Conservation (phyloP, 352 stramenopile genomes). For the Phytopythium ostracodes region DNA sequence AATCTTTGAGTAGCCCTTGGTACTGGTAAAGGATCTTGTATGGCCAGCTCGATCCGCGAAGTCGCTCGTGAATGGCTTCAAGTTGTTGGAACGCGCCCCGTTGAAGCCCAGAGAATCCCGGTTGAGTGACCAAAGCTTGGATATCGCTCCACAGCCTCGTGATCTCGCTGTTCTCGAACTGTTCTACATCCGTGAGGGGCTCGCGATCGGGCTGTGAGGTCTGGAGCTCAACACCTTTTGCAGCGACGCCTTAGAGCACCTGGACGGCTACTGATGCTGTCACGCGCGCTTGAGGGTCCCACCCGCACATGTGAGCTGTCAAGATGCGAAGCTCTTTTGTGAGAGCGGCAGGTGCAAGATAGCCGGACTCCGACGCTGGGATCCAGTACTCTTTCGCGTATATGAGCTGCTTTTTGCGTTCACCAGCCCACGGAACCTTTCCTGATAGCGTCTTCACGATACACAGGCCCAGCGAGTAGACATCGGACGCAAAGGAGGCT, state of each 20-base stretch:
- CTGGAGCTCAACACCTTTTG: not conserved
- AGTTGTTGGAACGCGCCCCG: not conserved
- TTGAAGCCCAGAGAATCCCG: not conserved
- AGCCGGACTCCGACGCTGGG: not conserved
- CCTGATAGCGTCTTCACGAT: conserved; percentile 3
- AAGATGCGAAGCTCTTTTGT: not conserved
- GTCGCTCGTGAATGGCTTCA: not conserved
- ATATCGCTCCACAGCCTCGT: not conserved
- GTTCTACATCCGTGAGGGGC: not conserved
- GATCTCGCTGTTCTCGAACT: not conserved
- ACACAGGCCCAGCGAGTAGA: conserved; percentile 13
- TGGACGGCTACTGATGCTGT: not conserved
- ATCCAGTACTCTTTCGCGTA: not conserved
- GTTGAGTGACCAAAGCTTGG: not conserved
- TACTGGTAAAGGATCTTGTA: not conserved
- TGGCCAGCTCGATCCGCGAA: not conserved
- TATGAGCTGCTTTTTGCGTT: not conserved
- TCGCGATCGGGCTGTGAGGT: not conserved
- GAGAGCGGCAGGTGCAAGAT: not conserved
- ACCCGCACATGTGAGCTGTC: not conserved
- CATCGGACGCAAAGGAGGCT: conserved; percentile 3
- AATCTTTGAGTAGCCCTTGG: not conserved
- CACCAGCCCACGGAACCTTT: not conserved
- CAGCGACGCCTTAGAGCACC: not conserved
- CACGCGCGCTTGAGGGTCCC: not conserved